These are phyloP conservation scores for Wickerhamiella musiphila DNA, from an alignment of 805 yeast genomes.

Conservation along the genomic window DNA sequence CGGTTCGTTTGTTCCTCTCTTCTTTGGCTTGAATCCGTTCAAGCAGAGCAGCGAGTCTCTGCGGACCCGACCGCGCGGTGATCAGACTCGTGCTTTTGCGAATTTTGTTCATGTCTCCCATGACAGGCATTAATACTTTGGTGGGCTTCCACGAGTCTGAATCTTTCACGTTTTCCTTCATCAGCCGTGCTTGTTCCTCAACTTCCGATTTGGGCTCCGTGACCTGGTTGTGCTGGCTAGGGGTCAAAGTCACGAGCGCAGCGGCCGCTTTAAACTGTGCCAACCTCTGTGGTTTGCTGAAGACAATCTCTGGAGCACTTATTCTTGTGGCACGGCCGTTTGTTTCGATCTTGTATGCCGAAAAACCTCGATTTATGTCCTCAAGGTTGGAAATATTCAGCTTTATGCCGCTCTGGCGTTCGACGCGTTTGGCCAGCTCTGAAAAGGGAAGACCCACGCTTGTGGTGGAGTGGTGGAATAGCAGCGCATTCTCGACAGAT, in stretches of 20 bases:
- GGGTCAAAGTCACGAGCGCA: not conserved
- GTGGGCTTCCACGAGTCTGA: too few species aligned
- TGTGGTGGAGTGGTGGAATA: constrained; percentile 13
- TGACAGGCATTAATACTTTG: too few species aligned
- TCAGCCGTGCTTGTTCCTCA: not conserved
- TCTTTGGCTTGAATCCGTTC: constrained; percentile 21
- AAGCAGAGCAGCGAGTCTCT: constrained; percentile 6
- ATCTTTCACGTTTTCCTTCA: too few species aligned
- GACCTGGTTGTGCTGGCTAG: not conserved
- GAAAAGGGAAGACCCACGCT: constrained; percentile 13
- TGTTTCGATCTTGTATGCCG: constrained; percentile 11
- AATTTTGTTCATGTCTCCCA: not conserved
- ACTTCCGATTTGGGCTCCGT: not conserved
- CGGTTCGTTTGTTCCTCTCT: constrained; percentile 6
- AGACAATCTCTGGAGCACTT: constrained; percentile 9
- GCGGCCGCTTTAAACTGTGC: not conserved
- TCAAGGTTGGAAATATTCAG: constrained; percentile 7
- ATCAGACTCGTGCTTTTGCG: not conserved
- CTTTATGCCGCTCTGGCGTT: constrained; percentile 9
- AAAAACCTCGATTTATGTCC: constrained; percentile 15
- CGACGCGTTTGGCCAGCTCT: constrained; percentile 11
- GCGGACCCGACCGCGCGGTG: not conserved
- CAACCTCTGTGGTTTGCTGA: constrained; percentile 2
- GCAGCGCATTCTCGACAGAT: constrained; percentile 14
- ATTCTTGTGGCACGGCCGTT: constrained; percentile 4